A percentile compares a stretch with the other conserved stretches of the same genome.
Evolutionary conservation across 495 filamentous ascomycete species (phyloP).

Genomic region (Rhizodiscina lignyota): DNA sequence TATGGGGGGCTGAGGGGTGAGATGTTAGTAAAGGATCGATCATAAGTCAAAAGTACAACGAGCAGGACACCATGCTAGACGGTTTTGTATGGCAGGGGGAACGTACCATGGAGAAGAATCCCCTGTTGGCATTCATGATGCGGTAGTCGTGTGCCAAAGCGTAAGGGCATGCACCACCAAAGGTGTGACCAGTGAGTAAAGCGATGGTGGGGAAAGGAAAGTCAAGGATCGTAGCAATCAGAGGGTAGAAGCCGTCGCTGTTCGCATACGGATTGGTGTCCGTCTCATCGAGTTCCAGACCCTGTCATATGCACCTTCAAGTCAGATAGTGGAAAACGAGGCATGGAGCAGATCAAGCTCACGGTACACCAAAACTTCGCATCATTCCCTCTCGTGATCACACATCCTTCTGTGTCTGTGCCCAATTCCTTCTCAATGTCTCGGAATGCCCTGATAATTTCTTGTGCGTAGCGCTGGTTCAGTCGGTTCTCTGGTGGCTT

Average conservation of each 20-base stretch:
- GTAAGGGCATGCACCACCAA: constrained; percentile 32
- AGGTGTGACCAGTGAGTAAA: constrained; percentile 32
- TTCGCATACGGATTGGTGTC: constrained; percentile 31
- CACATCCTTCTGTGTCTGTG: constrained; percentile 25
- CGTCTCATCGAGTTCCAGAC: constrained; percentile 30
- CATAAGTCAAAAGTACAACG: no score
- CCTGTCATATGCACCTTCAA: constrained; percentile 15
- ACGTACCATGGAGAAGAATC: constrained; percentile 33
- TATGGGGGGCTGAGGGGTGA: no score
- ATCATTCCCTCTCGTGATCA: constrained; percentile 30
- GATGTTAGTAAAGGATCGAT: no score
- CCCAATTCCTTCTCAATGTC: constrained; percentile 25
- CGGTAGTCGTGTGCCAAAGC: constrained; percentile 33
- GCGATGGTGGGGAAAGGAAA: constrained; percentile 36
- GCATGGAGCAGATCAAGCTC: no score
- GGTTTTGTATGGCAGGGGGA: no score
- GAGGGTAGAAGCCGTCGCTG: constrained; percentile 32
- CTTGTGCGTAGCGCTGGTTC: constrained; percentile 28
- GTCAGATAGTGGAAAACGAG: no score
- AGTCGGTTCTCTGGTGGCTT: constrained; percentile 33
- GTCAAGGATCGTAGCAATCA: constrained; percentile 33
- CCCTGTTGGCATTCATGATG: constrained; percentile 32
- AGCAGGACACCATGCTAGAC: no score
- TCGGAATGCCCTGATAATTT: constrained; percentile 30
- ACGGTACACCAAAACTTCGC: constrained; percentile 35